Base-by-base conservation (phyloP, 2,329 filamentous ascomycete species). In the Apiospora arundinis region DNA sequence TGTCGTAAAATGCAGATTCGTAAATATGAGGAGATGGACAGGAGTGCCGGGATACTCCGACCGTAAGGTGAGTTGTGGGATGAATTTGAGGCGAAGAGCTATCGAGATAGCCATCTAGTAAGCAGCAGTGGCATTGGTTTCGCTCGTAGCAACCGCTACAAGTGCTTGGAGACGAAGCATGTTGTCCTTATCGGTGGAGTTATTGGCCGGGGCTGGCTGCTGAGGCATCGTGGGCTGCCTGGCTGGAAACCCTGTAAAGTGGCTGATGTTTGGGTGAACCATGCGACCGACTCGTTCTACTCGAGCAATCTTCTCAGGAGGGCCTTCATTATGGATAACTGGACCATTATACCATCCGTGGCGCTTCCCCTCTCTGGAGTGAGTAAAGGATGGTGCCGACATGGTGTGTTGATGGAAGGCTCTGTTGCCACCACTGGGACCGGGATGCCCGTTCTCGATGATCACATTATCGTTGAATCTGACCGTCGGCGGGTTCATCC, bases 321-420 rank as follows among this genome's bases (percentile, higher is more conserved):
- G 81, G 11, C 78, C 80, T 45, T 83, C 80, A 14, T 79, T 77
- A 46, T 83, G 81, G 2, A 80, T 77, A 16, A 81, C 78, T 0
- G 86, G 86, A 0, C 86, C 86, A 52, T 93, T 90, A 76, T 94
- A 94, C 92, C 92, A 95, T 1, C 87, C 92, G 72, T 92, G 90
- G 2, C 92, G 88, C 77, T 92, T 93, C 42, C 83, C 84, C 73
- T 89, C 90, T 11, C 89, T 86, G 4, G 88, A 85, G 0, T 88
- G 90, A 12, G 86, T 83, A 45, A 87, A 82, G 0, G 85, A 83
- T 0, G 89, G 89, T 1, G 89, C 89, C 4, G 89, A 91, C 82
- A 89, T 85, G 21, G 89, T 90, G 71, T 91, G 86, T 46, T 90
- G 88, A 71, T 90, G 88, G 28, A 83, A 79, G 56, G 79, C 77